Evolutionary conservation across 305 asterid genomes (phyloP).

Genomic region (Fraxinus platypoda): DNA sequence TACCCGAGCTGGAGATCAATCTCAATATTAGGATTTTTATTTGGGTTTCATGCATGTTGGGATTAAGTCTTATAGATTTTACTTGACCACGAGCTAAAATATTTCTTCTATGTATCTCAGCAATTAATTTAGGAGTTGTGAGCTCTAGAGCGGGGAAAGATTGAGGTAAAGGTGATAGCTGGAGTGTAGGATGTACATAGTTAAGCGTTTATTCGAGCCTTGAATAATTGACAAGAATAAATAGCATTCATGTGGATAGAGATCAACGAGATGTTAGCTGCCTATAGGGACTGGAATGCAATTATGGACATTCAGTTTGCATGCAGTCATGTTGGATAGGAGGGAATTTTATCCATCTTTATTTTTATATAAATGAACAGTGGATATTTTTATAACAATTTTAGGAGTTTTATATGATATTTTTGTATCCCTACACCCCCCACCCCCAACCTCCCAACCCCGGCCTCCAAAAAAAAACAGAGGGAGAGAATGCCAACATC

Average conservation of each 20-base stretch:
- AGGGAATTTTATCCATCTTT: neutral
- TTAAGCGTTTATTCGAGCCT: neutral
- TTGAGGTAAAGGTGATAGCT: neutral
- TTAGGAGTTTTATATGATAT: neutral
- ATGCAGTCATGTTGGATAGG: neutral
- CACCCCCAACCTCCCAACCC: neutral
- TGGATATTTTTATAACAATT: neutral
- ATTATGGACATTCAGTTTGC: neutral
- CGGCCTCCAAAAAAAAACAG: neutral
- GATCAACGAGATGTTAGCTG: neutral
- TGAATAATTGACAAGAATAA: neutral
- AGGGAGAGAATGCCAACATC: neutral
- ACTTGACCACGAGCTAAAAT: neutral
- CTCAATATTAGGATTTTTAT: neutral
- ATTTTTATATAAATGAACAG: neutral
- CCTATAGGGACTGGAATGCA: neutral
- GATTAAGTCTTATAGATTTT: neutral
- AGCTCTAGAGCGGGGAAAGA: neutral
- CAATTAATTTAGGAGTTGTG: neutral
- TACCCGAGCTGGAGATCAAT: neutral
- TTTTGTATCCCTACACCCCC: neutral
- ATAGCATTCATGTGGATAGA: neutral
- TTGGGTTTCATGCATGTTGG: neutral
- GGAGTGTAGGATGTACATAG: neutral
- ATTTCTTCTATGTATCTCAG: neutral